These are phyloP conservation scores for Fusarium sp. DNA, from an alignment of 2,329 filamentous ascomycete species.

Conservation along the genomic window DNA sequence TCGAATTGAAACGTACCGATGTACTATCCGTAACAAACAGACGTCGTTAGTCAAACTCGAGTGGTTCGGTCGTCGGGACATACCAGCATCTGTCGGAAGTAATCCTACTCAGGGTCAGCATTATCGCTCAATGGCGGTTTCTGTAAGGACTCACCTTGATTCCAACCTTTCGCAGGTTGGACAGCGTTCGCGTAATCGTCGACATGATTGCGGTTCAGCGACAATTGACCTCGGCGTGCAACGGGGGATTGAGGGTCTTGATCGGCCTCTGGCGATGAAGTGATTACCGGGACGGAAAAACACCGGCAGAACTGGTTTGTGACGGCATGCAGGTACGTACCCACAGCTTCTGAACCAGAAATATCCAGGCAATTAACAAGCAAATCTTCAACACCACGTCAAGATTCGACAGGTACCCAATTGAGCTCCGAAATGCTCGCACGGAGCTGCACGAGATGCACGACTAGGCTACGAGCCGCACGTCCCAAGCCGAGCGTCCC, in stretches of 20 bases:
- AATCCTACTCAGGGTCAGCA: conserved; percentile 71
- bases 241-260: conserved; percentile 27
- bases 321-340: conserved; percentile 40
- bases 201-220: conserved; percentile 76
- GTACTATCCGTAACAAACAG: conserved; percentile 57
- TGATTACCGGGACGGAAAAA: conserved; percentile 47
- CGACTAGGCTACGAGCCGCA: conserved; percentile 40
- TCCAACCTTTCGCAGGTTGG: conserved; percentile 88
- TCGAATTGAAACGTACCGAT: conserved; percentile 59
- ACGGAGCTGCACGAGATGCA: conserved; percentile 51
- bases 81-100: conserved; percentile 93
- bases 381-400: conserved; percentile 13
- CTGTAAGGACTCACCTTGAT: conserved; percentile 73
- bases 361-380: conserved; percentile 33
- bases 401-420: conserved; percentile 8
- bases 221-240: conserved; percentile 44
- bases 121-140: conserved; percentile 1
- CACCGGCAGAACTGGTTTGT: conserved; percentile 39
- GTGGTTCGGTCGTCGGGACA: conserved; percentile 54
- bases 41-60: conserved; percentile 39
- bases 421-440: conserved; percentile 48
- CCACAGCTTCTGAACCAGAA: conserved; percentile 31
- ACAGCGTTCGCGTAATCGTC: conserved; percentile 85
- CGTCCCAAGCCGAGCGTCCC: conserved; percentile 40
- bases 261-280: conserved; percentile 25